These are phyloP conservation scores for Penicillium sp. DNA, from an alignment of 2,329 filamentous ascomycete genomes.

Conservation along the genomic window DNA sequence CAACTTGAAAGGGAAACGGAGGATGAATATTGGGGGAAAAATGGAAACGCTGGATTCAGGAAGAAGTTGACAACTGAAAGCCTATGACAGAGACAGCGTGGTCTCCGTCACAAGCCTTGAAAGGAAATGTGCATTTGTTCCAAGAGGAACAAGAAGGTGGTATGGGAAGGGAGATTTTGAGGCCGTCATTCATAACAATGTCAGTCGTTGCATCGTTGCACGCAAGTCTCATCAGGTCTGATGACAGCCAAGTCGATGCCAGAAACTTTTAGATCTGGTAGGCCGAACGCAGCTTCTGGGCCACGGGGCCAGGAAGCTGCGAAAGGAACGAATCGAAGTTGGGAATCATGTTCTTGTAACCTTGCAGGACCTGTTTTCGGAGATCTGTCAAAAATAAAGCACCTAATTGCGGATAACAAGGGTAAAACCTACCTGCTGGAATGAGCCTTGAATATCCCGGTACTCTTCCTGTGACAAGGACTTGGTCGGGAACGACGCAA, in stretches of 20 bases:
- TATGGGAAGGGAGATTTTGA: background rate
- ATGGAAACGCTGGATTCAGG: constrained; percentile 18
- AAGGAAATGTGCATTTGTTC: background rate
- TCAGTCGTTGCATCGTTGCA: constrained; percentile 8
- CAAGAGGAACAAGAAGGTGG: background rate
- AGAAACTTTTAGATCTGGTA: constrained; percentile 48
- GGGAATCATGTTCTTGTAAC: constrained; percentile 56
- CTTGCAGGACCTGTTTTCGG: constrained; percentile 48
- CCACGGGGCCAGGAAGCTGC: constrained; percentile 47
- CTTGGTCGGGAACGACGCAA: constrained; percentile 72
- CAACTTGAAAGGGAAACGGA: constrained; percentile 9
- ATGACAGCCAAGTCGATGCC: constrained; percentile 7
- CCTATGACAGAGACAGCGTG: background rate
- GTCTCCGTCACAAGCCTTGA: background rate
- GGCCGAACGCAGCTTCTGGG: constrained; percentile 50
- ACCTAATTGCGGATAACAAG: background rate
- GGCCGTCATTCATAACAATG: constrained; percentile 13
- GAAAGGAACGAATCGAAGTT: constrained; percentile 54
- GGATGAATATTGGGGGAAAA: constrained; percentile 9
- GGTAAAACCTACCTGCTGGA: constrained; percentile 71
- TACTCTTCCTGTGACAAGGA: constrained; percentile 66
- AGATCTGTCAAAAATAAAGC: constrained; percentile 2
- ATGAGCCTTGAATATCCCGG: constrained; percentile 69
- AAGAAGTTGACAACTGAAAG: background rate
- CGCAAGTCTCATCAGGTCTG: background rate